Percentiles rank a stretch among this genome's conserved stretches.
Evolutionary conservation across 768 basidiomycete genomes (phyloP).

Genomic region (Lyophyllum semitale): DNA sequence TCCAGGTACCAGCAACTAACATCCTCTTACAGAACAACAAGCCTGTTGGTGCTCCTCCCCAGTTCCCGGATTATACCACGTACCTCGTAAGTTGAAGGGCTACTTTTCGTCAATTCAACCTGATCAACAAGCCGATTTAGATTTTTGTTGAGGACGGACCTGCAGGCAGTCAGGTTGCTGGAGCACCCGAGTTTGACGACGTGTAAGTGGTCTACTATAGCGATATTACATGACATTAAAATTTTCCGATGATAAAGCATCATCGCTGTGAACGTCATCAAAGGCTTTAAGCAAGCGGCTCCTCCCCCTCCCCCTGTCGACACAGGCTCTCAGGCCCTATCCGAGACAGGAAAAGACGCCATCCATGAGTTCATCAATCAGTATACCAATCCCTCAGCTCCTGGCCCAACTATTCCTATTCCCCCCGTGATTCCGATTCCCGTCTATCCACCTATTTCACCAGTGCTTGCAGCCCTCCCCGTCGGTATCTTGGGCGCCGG

Average conservation of each 20-base stretch:
- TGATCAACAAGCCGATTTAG: background rate
- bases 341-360: slow-evolving; percentile 6
- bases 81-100: background rate
- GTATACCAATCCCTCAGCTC: background rate
- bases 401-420: slow-evolving; percentile 4
- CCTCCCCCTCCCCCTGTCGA: background rate
- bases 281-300: background rate
- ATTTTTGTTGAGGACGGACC: slow-evolving; percentile 10
- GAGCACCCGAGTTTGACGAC: slow-evolving; percentile 6
- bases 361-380: slow-evolving; percentile 4
- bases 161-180: background rate
- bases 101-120: background rate
- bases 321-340: slow-evolving; percentile 3
- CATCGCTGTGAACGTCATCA: slow-evolving; percentile 8
- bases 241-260: background rate
- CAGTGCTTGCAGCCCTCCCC: slow-evolving; percentile 7
- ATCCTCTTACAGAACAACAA: background rate
- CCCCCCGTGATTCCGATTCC: background rate
- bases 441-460: background rate
- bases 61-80: slow-evolving; percentile 4
- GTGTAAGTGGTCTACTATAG: background rate
- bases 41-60: background rate
- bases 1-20: background rate
- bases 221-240: background rate
- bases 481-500: slow-evolving; percentile 40